Conservation (phyloP, 495 filamentous ascomycete genomes). For the Trypethelium eluteriae region DNA sequence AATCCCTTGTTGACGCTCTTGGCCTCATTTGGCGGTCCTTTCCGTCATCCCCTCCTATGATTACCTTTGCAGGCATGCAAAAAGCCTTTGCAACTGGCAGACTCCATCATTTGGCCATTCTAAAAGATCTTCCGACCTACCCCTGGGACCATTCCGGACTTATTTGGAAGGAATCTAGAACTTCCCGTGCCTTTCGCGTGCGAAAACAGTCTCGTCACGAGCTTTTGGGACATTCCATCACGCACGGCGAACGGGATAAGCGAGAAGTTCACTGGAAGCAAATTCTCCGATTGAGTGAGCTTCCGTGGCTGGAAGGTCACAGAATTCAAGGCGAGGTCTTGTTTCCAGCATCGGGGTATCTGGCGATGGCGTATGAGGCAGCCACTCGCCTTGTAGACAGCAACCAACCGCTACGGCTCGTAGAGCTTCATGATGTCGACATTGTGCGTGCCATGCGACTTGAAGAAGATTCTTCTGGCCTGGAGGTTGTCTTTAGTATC, state of each 20-base stretch:
- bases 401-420: no score
- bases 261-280: constrained; percentile 39
- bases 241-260: neutral
- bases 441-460: no score
- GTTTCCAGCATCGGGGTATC: constrained; percentile 39
- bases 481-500: no score
- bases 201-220: constrained; percentile 4
- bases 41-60: no score
- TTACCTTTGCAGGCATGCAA: no score
- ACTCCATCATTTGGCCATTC: neutral
- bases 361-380: constrained; percentile 40
- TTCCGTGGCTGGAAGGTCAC: constrained; percentile 43
- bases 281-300: constrained; percentile 34
- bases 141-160: constrained; percentile 19
- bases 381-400: no score
- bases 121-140: constrained; percentile 20
- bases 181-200: neutral
- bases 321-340: constrained; percentile 34
- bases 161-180: constrained; percentile 20
- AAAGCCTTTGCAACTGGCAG: no score
- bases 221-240: constrained; percentile 9
- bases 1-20: no score
- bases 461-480: no score
- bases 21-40: no score
- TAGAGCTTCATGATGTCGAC: no score